These are phyloP conservation scores for Wickerhamomyces sydowiorum DNA, from an alignment of 805 yeast genomes.

Conservation along the genomic window DNA sequence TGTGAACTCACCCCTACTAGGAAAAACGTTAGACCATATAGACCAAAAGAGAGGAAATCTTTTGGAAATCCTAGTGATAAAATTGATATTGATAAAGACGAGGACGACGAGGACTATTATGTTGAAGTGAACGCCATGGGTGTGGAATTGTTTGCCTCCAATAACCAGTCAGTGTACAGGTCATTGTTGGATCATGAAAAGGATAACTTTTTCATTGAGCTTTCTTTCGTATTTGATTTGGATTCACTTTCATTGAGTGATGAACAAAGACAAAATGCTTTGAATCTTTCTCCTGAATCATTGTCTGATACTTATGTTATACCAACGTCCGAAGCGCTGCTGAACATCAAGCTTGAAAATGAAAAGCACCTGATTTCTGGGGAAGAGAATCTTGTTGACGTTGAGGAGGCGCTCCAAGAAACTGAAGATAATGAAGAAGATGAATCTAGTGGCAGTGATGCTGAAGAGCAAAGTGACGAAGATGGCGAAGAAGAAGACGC, in stretches of 20 bases:
- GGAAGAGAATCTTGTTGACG: background rate
- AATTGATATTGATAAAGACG: background rate
- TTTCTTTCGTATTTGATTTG: slow-evolving; percentile 10
- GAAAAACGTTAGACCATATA: slow-evolving; percentile 10
- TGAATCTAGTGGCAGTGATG: no score
- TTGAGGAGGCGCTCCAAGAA: background rate
- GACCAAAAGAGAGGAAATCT: background rate
- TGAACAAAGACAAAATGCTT: no score
- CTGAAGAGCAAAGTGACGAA: slow-evolving; percentile 1
- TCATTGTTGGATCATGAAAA: slow-evolving; percentile 14
- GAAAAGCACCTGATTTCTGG: no score
- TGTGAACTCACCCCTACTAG: slow-evolving; percentile 13
- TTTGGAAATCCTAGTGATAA: background rate
- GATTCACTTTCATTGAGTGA: slow-evolving; percentile 1
- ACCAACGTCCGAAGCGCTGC: no score
- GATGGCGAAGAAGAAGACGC: background rate
- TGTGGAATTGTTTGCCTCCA: slow-evolving; percentile 12
- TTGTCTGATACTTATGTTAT: no score
- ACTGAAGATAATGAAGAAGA: slow-evolving; percentile 3
- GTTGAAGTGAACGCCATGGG: background rate
- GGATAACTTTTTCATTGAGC: slow-evolving; percentile 6
- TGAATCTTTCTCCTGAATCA: no score
- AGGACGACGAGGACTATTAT: background rate
- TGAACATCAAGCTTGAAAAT: no score
- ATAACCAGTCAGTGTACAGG: slow-evolving; percentile 14